These are phyloP conservation scores for Cairneyella variabilis DNA, from an alignment of 495 filamentous ascomycete species.

Conservation along the genomic window DNA sequence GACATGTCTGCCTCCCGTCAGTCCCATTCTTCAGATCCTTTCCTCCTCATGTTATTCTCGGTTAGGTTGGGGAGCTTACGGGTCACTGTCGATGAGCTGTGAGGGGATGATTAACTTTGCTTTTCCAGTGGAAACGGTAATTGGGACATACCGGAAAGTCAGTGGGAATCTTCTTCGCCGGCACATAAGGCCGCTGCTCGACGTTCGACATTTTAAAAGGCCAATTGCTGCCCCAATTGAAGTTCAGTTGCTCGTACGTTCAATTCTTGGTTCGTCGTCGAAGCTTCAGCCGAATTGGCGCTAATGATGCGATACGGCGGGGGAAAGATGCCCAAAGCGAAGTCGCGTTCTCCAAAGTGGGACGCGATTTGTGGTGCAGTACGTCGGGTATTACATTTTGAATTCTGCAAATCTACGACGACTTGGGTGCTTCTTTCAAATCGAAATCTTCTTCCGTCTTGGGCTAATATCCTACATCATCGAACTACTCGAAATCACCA, in stretches of 20 bases:
- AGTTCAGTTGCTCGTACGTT: constrained; percentile 3
- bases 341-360: constrained; percentile 15
- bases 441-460: too few relatives aligned
- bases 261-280: constrained; percentile 9
- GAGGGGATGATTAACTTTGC: constrained; percentile 19
- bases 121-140: neutral
- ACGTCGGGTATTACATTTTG: neutral
- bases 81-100: constrained; percentile 96
- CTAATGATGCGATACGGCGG: constrained; percentile 18
- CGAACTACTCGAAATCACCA: too few relatives aligned
- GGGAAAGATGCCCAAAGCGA: neutral
- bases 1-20: constrained; percentile 65
- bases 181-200: constrained; percentile 57
- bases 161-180: constrained; percentile 68
- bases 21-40: neutral
- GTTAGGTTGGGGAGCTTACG: constrained; percentile 55
- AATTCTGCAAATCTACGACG: neutral
- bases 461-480: too few relatives aligned
- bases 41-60: neutral
- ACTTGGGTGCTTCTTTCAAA: too few relatives aligned
- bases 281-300: constrained; percentile 15
- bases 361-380: constrained; percentile 8
- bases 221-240: constrained; percentile 30
- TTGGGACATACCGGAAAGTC: constrained; percentile 69
- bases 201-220: constrained; percentile 54